Conservation (phyloP, 306 rosid genomes). For the Geum urbanum region DNA sequence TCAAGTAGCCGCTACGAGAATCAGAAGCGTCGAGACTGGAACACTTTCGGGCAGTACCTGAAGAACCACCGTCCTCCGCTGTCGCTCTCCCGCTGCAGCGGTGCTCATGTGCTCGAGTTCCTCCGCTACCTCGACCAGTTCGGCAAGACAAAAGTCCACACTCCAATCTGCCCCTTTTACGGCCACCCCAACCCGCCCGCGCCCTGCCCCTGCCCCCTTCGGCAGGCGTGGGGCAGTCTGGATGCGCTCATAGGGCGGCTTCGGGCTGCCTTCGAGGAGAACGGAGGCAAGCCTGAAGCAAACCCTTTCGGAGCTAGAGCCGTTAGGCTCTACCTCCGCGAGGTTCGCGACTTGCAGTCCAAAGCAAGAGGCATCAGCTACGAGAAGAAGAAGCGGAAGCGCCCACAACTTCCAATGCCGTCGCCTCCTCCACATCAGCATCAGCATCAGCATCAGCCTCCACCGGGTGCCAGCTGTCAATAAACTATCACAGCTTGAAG, state of each 20-base stretch:
- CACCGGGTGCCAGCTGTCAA: conserved; percentile 52
- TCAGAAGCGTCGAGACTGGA: conserved; percentile 98
- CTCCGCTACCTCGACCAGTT: conserved; percentile 94
- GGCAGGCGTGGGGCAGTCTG: conserved; percentile 99
- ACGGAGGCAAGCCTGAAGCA: conserved; percentile 89
- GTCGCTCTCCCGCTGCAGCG: conserved; percentile 88
- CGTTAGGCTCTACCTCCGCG: conserved; percentile 88
- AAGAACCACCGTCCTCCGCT: conserved; percentile 95
- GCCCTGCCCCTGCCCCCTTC: conserved; percentile 90
- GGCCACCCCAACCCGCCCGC: conserved; percentile 98
- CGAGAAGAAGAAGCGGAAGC: conserved; percentile 93
- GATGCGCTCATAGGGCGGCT: conserved; percentile 95
- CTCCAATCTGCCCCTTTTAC: conserved; percentile 83
- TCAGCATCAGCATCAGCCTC: conserved; percentile 28
- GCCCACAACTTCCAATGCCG: conserved; percentile 40
- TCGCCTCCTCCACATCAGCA: conserved; percentile 10
- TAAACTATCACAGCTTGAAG: neutral
- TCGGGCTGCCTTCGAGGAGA: conserved; percentile 95
- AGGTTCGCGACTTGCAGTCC: conserved; percentile 94
- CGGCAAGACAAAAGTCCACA: conserved; percentile 93
- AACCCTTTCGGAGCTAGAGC: conserved; percentile 98
- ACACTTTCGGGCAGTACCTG: conserved; percentile 93
- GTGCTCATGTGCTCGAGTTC: conserved; percentile 96
- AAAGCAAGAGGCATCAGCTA: conserved; percentile 98
- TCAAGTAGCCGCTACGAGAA: conserved; percentile 87